Conservation (phyloP, 2,329 filamentous ascomycete species). For the Pseudogymnoascus pannorum region DNA sequence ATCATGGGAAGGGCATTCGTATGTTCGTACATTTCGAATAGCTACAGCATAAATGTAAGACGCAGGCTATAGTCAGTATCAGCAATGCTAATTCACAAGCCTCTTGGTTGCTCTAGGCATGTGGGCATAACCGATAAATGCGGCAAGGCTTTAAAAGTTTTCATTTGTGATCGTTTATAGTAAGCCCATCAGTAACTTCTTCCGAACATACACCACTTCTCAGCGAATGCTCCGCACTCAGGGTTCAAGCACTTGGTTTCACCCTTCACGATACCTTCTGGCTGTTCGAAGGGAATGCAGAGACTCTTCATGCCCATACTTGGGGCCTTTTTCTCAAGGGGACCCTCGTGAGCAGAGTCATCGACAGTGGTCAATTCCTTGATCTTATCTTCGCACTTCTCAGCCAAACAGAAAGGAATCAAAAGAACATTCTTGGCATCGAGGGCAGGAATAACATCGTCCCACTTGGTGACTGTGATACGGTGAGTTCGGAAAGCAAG, state of each 20-base stretch:
- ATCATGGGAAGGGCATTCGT: not conserved
- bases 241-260: conserved; percentile 91
- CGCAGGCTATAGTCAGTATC: not conserved
- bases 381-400: conserved; percentile 84
- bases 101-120: not conserved
- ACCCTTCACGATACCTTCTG: conserved; percentile 66
- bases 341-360: conserved; percentile 39
- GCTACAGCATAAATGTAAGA: not conserved
- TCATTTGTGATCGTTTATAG: not conserved
- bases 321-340: conserved; percentile 45
- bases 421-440: conserved; percentile 89
- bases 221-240: conserved; percentile 67
- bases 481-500: conserved; percentile 73
- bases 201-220: conserved; percentile 91
- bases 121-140: not conserved
- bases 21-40: not conserved
- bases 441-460: conserved; percentile 81
- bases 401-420: conserved; percentile 79
- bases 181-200: conserved; percentile 39
- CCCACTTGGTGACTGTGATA: conserved; percentile 76
- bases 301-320: conserved; percentile 71
- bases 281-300: conserved; percentile 81
- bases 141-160: not conserved
- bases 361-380: conserved; percentile 83
- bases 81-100: not conserved